phyloP scores from a whole-genome alignment of 768 basidiomycete genomes.

The Lactifluus hygrophoroides region DNA sequence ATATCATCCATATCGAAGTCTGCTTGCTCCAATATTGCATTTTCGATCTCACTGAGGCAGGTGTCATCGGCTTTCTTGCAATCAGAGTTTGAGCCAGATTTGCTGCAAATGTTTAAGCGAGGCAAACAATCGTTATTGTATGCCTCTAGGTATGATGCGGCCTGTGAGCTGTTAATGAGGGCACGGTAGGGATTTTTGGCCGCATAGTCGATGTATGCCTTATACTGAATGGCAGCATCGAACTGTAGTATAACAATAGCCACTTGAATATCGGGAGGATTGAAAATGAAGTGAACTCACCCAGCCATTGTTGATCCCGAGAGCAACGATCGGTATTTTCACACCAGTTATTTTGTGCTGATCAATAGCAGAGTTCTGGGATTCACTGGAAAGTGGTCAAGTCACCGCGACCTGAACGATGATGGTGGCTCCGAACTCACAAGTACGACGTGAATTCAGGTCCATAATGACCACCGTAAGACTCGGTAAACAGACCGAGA shows the following conservation, averaged over 20 bases:
- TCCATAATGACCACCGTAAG: no score
- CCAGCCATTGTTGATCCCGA: neutral
- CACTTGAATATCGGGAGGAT: neutral
- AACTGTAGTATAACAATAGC: neutral
- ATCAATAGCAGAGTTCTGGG: neutral
- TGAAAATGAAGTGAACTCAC: neutral
- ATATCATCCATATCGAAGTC: slow-evolving; percentile 42
- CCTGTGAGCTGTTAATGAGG: slow-evolving; percentile 1
- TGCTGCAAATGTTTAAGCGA: slow-evolving; percentile 39
- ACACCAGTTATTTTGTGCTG: neutral
- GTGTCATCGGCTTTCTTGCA: slow-evolving; percentile 39
- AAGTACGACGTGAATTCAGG: slow-evolving; percentile 29
- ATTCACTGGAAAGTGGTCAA: neutral
- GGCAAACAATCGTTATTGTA: slow-evolving; percentile 32
- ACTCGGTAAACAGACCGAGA: no score
- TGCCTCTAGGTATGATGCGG: neutral
- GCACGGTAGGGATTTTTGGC: slow-evolving; percentile 30
- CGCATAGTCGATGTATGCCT: slow-evolving; percentile 42
- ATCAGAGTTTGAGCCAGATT: slow-evolving; percentile 35
- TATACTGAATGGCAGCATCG: slow-evolving; percentile 35
- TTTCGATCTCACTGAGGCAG: slow-evolving; percentile 41
- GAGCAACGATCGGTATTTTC: neutral
- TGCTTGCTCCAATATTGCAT: slow-evolving; percentile 35
- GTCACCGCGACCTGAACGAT: neutral
- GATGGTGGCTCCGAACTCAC: neutral